Base-by-base conservation (phyloP, 305 asterid species). In the Solanum hybrid region DNA sequence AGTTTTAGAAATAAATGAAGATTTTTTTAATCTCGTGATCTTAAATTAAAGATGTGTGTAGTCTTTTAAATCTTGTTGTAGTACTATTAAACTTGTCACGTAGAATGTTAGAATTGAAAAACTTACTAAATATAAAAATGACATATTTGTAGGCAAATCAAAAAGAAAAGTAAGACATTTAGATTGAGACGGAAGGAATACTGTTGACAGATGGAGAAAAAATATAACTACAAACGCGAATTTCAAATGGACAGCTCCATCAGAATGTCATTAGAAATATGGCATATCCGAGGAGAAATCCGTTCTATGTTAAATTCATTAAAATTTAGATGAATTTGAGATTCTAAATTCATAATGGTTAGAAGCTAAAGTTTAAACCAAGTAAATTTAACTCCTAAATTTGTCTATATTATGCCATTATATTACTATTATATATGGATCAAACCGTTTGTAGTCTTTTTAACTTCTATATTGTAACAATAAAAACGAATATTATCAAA, bases 1-100 rank as follows among this genome's bases (percentile, higher is more conserved):
- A 71, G 2, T 13, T 71, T 71, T 4, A 71, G 0, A 71, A 0
- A 11, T 12, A 5, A 71, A 71, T 28, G 8, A 71, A 71, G 9
- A 11, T 0, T 71, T 11, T 11, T 71, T 26, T 0, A 11, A 26
- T 69, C 31, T 71, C 31, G 4, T 0, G 0, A 2, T 71, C 77
- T 71, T 26, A 71, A 28, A 71, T 71, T 26, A 71, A 71, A 71
- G 0, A 5, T 5, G 7, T 24, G 14, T 67, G 6, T 10, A 5
- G 34, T 71, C 33, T 5, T 11, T 71, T 26, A 71, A 71, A 71
- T 71, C 9, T 71, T 26, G 34, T 71, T 26, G 8, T 42, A 42
- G 61, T 46, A 46, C 7, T 24, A 2, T 71, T 71, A 26, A 71
- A 11, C 14, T 26, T 71, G 20, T 71, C 77, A 26, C 1, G 3